A percentile compares a stretch with the other conserved stretches of the same genome.
Conservation (phyloP, 2,329 filamentous ascomycete species). For the Pyrenophora graminea region DNA sequence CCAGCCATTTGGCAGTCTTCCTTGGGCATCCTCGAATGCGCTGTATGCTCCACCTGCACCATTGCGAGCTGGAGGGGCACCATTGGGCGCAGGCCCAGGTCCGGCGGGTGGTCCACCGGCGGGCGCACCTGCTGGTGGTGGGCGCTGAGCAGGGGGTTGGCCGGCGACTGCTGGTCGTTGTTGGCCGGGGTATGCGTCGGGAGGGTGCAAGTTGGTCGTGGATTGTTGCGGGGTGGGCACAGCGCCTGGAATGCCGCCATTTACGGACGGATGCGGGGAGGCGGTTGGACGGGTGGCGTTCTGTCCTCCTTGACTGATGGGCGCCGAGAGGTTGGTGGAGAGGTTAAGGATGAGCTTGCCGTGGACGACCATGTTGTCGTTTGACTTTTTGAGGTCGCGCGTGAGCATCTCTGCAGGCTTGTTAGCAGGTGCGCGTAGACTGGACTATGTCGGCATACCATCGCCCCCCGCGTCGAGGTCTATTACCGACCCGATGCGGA, state of each 20-base stretch:
- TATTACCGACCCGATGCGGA: conserved; percentile 91
- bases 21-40: conserved; percentile 95
- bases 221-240: conserved; percentile 48
- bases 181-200: conserved; percentile 45
- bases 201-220: conserved; percentile 41
- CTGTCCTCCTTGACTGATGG: conserved; percentile 61
- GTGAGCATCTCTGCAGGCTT: conserved; percentile 82
- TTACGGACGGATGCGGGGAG: conserved; percentile 44
- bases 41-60: conserved; percentile 61
- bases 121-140: conserved; percentile 42
- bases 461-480: conserved; percentile 88
- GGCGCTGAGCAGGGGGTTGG: conserved; percentile 32
- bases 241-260: conserved; percentile 41
- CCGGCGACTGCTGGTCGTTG: conserved; percentile 32
- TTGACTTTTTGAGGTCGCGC: conserved; percentile 94
- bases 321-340: conserved; percentile 81
- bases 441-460: conserved; percentile 61
- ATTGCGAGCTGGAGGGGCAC: conserved; percentile 50
- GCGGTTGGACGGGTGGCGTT: conserved; percentile 46
- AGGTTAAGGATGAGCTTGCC: conserved; percentile 97
- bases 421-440: conserved; percentile 28
- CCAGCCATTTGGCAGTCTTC: conserved; percentile 89
- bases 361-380: conserved; percentile 95
- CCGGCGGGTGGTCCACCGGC: conserved; percentile 52
- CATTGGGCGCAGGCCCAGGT: conserved; percentile 31